Conservation (phyloP, 1,139 yeast genomes). For the Pichia sp. region DNA sequence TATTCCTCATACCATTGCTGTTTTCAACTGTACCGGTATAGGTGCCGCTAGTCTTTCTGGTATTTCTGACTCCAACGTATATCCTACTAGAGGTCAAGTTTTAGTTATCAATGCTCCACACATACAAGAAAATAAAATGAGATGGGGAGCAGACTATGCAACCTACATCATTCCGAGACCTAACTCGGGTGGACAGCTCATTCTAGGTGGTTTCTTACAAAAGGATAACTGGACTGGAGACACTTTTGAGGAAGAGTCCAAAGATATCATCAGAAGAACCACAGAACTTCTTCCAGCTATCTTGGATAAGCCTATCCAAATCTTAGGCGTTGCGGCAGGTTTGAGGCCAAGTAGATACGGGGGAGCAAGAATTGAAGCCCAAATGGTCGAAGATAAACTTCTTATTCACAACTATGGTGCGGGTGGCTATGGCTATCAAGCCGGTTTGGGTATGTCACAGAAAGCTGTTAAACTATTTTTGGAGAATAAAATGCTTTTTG, state of each 20-base stretch:
- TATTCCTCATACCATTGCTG: slow-evolving; percentile 32
- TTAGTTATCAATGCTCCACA: slow-evolving; percentile 56
- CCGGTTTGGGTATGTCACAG: slow-evolving; percentile 59
- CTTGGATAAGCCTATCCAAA: slow-evolving; percentile 36
- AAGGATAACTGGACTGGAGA: slow-evolving; percentile 50
- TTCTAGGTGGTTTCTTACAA: slow-evolving; percentile 64
- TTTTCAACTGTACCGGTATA: slow-evolving; percentile 68
- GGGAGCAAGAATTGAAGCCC: slow-evolving; percentile 57
- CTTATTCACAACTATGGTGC: slow-evolving; percentile 72
- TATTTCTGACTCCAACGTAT: slow-evolving; percentile 45
- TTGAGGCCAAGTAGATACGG: slow-evolving; percentile 64
- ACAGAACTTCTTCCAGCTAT: slow-evolving; percentile 48
- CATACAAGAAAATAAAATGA: slow-evolving; percentile 38
- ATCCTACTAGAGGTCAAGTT: slow-evolving; percentile 66
- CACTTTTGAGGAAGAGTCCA: slow-evolving; percentile 46
- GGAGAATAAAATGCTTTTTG: slow-evolving; percentile 2
- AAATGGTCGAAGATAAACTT: slow-evolving; percentile 31
- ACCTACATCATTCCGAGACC: slow-evolving; percentile 69
- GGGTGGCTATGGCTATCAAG: slow-evolving; percentile 69
- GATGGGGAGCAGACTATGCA: slow-evolving; percentile 49
- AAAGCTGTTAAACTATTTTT: slow-evolving; percentile 32
- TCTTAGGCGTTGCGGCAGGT: slow-evolving; percentile 58
- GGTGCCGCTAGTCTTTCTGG: slow-evolving; percentile 55
- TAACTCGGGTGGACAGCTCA: slow-evolving; percentile 48
- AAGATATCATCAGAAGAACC: slow-evolving; percentile 52